Evolutionary conservation across 768 basidiomycete genomes (phyloP), one percentile per base, ranked within the genome.

Genomic region (Rhizopogon salebrosus): DNA sequence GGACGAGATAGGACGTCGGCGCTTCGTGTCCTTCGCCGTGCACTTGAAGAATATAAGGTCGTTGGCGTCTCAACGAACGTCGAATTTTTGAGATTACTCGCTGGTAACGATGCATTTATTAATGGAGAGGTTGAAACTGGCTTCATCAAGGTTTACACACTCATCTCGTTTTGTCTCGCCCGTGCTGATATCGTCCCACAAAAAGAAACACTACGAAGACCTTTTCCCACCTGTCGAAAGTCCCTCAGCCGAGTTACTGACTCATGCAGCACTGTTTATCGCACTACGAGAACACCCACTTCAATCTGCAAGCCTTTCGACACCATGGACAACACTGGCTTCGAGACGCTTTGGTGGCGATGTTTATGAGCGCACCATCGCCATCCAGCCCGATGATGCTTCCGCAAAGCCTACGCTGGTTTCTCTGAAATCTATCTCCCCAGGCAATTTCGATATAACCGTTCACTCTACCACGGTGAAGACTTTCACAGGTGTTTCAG

Each of bases 31-130:
- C 75, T 97, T 55, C 72, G 89, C 3, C 83, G 82, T 52, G 92
- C 91, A 4, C 69, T 97, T 37, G 90, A 87, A 49, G 86, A 94
- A 57, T 98, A 95, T 64, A 83, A 86, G 61, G 89, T 97, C 45
- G 92, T 93, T 0, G 94, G 94, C 16, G 86, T 95, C 11, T 82
- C 89, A 10, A 95, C 94, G 5, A 98, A 98, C 62, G 77, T 98
- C 26, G 90, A 94, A 63, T 98, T 97, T 66, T 71, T 98, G 55
- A 75, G 86, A 45, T 77, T 75, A 0, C 76, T 98, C 46, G 88
- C 92, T 0, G 85, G 83, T 1, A 87, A 95, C 63, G 59, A 76
- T 37, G 79, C 87, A 2, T 98, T 98, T 64, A 77, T 89, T 14
- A 70, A 77, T 27, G 89, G 77, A 22, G 84, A 94, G 54, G 80